A percentile compares a stretch with the other conserved stretches of the same genome.
Evolutionary conservation across 345 rosid genomes (phyloP).

Genomic region (Eutrema japonicum): DNA sequence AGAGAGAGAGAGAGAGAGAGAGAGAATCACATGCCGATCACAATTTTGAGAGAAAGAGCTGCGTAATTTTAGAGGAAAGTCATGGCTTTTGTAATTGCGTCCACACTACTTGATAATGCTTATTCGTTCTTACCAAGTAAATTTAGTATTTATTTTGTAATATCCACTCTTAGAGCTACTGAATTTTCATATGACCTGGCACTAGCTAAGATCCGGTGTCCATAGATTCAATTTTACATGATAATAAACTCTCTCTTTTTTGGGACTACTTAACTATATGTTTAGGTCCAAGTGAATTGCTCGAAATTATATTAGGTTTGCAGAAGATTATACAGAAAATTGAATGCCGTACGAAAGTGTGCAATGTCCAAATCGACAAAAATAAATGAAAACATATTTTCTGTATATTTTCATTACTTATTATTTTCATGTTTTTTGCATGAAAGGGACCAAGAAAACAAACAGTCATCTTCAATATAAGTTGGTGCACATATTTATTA

Average conservation of each 20-base stretch:
- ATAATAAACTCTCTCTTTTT: too few relatives aligned
- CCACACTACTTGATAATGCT: constrained; percentile 35
- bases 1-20: neutral
- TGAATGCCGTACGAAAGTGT: neutral
- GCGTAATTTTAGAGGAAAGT: constrained; percentile 10
- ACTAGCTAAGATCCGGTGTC: neutral
- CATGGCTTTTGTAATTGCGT: constrained; percentile 15
- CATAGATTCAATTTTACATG: constrained; percentile 10
- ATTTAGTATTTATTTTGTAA: neutral
- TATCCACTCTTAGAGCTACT: neutral
- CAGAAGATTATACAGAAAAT: neutral
- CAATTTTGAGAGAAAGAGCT: constrained; percentile 7
- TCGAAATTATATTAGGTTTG: neutral
- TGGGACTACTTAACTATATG: constrained; percentile 9
- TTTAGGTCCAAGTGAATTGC: constrained; percentile 1
- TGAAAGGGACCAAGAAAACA: too few relatives aligned
- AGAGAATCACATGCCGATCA: neutral
- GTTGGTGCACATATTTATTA: too few relatives aligned
- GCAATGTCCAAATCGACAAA: neutral
- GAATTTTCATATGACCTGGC: neutral
- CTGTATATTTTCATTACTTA: neutral
- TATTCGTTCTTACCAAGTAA: neutral
- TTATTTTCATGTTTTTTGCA: too few relatives aligned
- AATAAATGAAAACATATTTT: neutral
- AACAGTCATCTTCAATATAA: too few relatives aligned